Evolutionary conservation across 1,139 yeast genomes (phyloP).

Genomic region (Saccharomyces pastorianus): DNA sequence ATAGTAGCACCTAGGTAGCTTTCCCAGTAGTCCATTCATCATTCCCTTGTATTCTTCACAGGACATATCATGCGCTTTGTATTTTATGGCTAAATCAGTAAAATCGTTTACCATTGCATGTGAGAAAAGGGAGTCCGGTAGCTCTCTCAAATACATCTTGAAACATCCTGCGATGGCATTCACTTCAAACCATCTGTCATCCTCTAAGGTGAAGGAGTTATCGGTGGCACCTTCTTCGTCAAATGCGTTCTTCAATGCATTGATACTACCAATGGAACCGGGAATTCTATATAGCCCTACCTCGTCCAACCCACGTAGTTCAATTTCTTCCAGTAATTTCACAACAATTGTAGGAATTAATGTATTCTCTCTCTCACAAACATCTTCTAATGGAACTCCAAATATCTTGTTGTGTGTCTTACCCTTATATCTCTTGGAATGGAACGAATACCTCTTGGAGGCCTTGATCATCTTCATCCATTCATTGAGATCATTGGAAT

Average conservation of each 20-base stretch:
- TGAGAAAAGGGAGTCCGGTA: conserved; percentile 81
- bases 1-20: conserved; percentile 57
- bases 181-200: conserved; percentile 66
- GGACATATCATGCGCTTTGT: conserved; percentile 23
- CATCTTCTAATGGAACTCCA: conserved; percentile 77
- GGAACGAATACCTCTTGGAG: conserved; percentile 38
- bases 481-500: conserved; percentile 57
- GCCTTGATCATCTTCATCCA: conserved; percentile 52
- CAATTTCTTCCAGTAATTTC: conserved; percentile 63
- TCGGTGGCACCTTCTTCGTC: conserved; percentile 54
- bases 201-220: conserved; percentile 49
- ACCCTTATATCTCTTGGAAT: conserved; percentile 35
- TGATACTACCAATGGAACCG: conserved; percentile 76
- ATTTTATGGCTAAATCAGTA: conserved; percentile 33
- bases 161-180: conserved; percentile 88
- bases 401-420: conserved; percentile 48
- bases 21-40: conserved; percentile 38
- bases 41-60: conserved; percentile 17
- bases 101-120: conserved; percentile 48
- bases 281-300: conserved; percentile 90
- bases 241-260: conserved; percentile 59
- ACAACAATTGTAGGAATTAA: conserved; percentile 59
- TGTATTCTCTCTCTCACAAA: conserved; percentile 64
- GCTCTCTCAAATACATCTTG: conserved; percentile 74
- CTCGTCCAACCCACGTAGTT: conserved; percentile 76